These are phyloP conservation scores for Zoysia japonica DNA, from an alignment of 176 grass and related monocot species.

Conservation along the genomic window DNA sequence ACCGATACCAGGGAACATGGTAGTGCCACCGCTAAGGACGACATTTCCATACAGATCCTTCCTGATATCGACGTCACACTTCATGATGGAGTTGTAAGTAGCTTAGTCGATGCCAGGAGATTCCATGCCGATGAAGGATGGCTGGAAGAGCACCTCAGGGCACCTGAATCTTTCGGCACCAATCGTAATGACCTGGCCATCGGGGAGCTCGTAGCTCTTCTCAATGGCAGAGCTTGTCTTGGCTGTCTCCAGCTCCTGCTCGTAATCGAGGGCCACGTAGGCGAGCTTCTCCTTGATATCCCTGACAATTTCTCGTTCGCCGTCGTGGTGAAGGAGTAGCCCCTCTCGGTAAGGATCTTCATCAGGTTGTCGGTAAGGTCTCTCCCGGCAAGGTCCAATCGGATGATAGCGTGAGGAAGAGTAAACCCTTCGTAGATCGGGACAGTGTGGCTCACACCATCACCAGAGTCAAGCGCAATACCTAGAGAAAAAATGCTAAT, in stretches of 20 bases:
- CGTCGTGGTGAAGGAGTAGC: slow-evolving; percentile 84
- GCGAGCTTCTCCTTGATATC: slow-evolving; percentile 94
- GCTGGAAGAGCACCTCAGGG: slow-evolving; percentile 83
- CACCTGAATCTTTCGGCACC: slow-evolving; percentile 85
- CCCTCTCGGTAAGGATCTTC: slow-evolving; percentile 91
- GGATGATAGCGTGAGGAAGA: slow-evolving; percentile 81
- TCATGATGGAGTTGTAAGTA: slow-evolving; percentile 96
- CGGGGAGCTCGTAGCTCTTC: slow-evolving; percentile 83
- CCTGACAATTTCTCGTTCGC: slow-evolving; percentile 91
- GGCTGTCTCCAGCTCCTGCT: slow-evolving; percentile 72
- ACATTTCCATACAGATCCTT: slow-evolving; percentile 81
- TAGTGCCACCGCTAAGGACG: slow-evolving; percentile 80
- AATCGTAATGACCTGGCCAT: slow-evolving; percentile 84
- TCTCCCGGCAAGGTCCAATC: slow-evolving; percentile 76
- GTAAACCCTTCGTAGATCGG: slow-evolving; percentile 85
- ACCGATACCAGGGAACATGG: slow-evolving; percentile 85
- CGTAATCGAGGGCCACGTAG: slow-evolving; percentile 78
- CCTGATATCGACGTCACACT: slow-evolving; percentile 87
- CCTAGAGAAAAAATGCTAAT: slow-evolving; percentile 29
- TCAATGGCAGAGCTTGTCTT: slow-evolving; percentile 76
- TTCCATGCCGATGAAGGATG: slow-evolving; percentile 79
- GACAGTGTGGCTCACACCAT: slow-evolving; percentile 87
- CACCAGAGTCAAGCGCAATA: slow-evolving; percentile 83
- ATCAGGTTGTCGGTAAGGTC: slow-evolving; percentile 82
- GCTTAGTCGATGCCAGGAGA: slow-evolving; percentile 77